These are phyloP conservation scores for Cutaneotrichosporon dermatis DNA, from an alignment of 1,284 basidiomycete species.

Conservation along the genomic window DNA sequence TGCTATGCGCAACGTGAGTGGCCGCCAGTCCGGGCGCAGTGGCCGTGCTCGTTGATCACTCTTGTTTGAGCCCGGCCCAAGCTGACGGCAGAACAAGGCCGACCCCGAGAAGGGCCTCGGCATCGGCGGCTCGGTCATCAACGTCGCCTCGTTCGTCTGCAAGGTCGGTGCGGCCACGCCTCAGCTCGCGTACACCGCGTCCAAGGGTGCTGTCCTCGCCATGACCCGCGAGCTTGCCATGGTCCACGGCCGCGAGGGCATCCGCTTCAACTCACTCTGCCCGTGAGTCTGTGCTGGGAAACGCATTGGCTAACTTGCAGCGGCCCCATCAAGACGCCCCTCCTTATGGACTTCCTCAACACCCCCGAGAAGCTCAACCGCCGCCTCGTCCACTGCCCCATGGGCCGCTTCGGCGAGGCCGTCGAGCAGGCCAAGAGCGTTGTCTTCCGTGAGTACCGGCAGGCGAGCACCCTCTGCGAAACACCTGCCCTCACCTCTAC, in stretches of 20 bases:
- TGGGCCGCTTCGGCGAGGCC: constrained; percentile 96
- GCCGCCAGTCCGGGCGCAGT: too few species aligned
- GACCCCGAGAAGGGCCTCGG: constrained; percentile 75
- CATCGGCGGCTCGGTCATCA: constrained; percentile 89
- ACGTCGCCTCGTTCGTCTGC: constrained; percentile 91
- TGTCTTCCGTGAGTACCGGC: constrained; percentile 65
- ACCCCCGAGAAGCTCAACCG: constrained; percentile 93
- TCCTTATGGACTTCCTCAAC: constrained; percentile 96
- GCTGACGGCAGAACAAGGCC: constrained; percentile 59
- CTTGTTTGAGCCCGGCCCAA: too few species aligned
- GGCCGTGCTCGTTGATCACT: too few species aligned
- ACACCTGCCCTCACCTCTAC: too few species aligned
- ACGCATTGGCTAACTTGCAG: constrained; percentile 49
- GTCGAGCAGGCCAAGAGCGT: constrained; percentile 88
- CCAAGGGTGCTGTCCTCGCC: constrained; percentile 84
- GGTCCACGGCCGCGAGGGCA: constrained; percentile 94
- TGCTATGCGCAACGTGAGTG: constrained; percentile 69
- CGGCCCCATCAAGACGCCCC: constrained; percentile 84
- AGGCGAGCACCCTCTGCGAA: too few species aligned
- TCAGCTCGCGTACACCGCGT: constrained; percentile 71
- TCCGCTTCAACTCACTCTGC: constrained; percentile 90
- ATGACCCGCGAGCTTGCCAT: constrained; percentile 97
- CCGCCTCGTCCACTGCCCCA: constrained; percentile 83
- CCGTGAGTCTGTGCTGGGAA: constrained; percentile 58
- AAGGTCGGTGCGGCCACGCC: constrained; percentile 90